Base-by-base conservation (phyloP, 2,329 filamentous ascomycete genomes). In the Myriosclerotinia curreyana region DNA sequence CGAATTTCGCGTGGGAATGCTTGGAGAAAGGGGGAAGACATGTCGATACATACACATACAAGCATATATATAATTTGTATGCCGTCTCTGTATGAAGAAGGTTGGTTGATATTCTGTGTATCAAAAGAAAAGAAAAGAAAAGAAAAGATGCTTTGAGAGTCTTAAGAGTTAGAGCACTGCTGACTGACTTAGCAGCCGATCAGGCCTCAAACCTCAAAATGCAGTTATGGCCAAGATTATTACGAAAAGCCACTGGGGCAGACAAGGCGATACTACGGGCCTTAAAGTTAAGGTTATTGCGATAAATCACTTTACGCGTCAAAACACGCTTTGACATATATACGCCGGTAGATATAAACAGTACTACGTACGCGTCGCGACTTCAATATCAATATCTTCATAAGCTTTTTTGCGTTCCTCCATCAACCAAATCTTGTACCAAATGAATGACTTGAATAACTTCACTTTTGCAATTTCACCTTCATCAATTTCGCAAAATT, bases 291-390 rank as follows among this genome's bases (percentile, higher is more conserved):
- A n/a, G n/a, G n/a, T n/a, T n/a, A n/a, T n/a, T n/a, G n/a, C n/a
- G n/a, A n/a, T n/a, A n/a, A n/a, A n/a, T n/a, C 70, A 73, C 69
- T 74, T 68, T 71, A 73, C 71, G 68, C 71, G 71, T 68, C 36
- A 40, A 54, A 67, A 66, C 55, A 51, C 67, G 68, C 65, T 67
- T 64, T 62, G 60, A 60, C 31, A 22, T n/a, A n/a, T n/a, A n/a
- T n/a, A n/a, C n/a, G n/a, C n/a, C n/a, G n/a, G n/a, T n/a, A n/a
- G n/a, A n/a, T n/a, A n/a, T n/a, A n/a, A n/a, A n/a, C n/a, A n/a
- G n/a, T n/a, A n/a, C n/a, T n/a, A n/a, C n/a, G n/a, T n/a, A 25
- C 34, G 22, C 34, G 44, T 62, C 66, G 67, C 67, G 67, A 67
- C 64, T 66, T 34, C 66, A 69, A 61, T 66, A 15, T 12, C 5